These are phyloP conservation scores for Apiotrichum veenhuisii DNA, from an alignment of 1,284 basidiomycete species.

Conservation along the genomic window DNA sequence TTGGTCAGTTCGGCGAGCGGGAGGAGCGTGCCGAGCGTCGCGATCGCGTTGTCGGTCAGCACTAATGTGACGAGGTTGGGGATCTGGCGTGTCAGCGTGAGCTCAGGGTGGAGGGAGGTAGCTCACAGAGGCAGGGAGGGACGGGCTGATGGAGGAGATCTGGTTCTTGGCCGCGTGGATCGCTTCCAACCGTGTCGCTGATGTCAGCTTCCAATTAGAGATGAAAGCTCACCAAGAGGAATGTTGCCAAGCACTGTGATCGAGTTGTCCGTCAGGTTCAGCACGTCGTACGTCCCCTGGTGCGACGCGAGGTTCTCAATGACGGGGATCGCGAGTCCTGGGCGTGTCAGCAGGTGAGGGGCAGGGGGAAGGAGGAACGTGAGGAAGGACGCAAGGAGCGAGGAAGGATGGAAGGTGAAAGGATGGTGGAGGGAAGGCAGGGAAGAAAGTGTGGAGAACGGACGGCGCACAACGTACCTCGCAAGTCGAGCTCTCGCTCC, in stretches of 20 bases:
- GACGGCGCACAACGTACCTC: conserved; percentile 63
- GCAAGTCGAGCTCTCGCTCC: conserved; percentile 89
- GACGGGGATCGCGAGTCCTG: conserved; percentile 93
- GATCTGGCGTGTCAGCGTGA: conserved; percentile 29
- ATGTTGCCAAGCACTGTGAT: conserved; percentile 87
- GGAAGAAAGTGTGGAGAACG: too few relatives aligned
- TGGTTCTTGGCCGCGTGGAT: conserved; percentile 97
- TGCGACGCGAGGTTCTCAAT: conserved; percentile 99
- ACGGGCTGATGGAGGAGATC: conserved; percentile 70
- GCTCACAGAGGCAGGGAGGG: conserved; percentile 45
- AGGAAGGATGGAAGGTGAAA: conserved; percentile 3
- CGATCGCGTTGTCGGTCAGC: conserved; percentile 55
- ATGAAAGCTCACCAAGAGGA: conserved; percentile 57
- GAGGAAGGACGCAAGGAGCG: too few relatives aligned
- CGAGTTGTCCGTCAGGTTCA: conserved; percentile 97
- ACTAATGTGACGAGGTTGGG: conserved; percentile 50
- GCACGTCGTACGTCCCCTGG: conserved; percentile 63
- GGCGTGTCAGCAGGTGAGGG: conserved; percentile 11
- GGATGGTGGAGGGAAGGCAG: too few relatives aligned
- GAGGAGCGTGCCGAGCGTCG: conserved; percentile 73
- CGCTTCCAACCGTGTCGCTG: conserved; percentile 76
- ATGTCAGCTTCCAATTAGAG: conserved; percentile 13
- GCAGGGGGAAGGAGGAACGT: too few relatives aligned
- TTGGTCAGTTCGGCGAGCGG: conserved; percentile 73
- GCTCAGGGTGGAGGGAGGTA: not conserved